Conservation (phyloP, 345 rosid species). For the Mallotus nudiflorus region DNA sequence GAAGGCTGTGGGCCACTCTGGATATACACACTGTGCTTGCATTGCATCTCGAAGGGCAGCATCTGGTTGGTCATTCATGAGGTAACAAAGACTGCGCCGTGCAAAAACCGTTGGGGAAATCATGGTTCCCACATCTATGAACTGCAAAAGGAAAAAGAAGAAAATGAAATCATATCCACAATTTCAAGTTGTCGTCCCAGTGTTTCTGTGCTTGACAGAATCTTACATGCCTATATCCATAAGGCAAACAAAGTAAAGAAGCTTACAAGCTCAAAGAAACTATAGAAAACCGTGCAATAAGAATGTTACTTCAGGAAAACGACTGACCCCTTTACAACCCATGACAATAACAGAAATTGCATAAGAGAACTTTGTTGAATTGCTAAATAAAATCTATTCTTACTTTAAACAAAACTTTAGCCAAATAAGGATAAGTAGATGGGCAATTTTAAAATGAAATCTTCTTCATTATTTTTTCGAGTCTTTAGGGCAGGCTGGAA, state of each 20-base stretch:
- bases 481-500: too few species aligned
- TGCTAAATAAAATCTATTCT: too few species aligned
- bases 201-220: too few species aligned
- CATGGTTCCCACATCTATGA: constrained; percentile 83
- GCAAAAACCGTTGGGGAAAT: constrained; percentile 92
- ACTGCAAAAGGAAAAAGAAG: constrained; percentile 43
- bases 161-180: not conserved
- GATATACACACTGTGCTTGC: constrained; percentile 88
- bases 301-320: not conserved
- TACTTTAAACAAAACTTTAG: too few species aligned
- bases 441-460: too few species aligned
- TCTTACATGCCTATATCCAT: not conserved
- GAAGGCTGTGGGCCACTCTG: constrained; percentile 95
- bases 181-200: not conserved
- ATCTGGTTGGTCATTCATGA: constrained; percentile 81
- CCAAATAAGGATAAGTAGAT: too few species aligned
- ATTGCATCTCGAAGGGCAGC: constrained; percentile 92
- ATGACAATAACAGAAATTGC: too few species aligned
- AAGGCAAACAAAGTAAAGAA: not conserved
- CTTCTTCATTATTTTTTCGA: too few species aligned
- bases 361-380: too few species aligned
- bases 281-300: not conserved
- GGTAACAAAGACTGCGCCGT: constrained; percentile 86
- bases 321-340: too few species aligned
- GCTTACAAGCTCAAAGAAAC: not conserved